Evolutionary conservation across 805 yeast genomes (phyloP).

Genomic region (Pichia deserticola): DNA sequence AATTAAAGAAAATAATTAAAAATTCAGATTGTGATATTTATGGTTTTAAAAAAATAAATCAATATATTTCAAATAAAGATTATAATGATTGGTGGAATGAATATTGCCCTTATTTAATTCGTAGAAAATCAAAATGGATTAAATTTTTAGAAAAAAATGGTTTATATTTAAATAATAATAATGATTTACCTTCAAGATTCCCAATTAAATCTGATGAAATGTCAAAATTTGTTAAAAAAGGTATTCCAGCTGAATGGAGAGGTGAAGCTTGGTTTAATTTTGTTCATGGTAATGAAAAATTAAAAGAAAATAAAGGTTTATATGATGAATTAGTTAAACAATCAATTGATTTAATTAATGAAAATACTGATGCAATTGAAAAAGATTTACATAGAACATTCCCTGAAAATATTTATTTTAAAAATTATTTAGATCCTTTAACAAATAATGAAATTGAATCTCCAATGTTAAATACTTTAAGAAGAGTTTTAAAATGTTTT

Average conservation of each 20-base stretch:
- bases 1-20: constrained; percentile 11
- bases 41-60: constrained; percentile 72
- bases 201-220: constrained; percentile 76
- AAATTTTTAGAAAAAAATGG: constrained; percentile 62
- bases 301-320: constrained; percentile 63
- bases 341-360: constrained; percentile 46
- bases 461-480: constrained; percentile 56
- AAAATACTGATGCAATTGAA: constrained; percentile 83
- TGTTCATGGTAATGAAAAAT: constrained; percentile 63
- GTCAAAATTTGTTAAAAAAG: constrained; percentile 77
- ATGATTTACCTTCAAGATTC: constrained; percentile 50
- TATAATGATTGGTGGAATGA: constrained; percentile 72
- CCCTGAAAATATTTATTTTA: constrained; percentile 85
- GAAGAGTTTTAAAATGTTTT: constrained; percentile 79
- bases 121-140: constrained; percentile 75
- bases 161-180: constrained; percentile 36
- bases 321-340: constrained; percentile 62
- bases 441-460: constrained; percentile 40
- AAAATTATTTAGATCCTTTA: constrained; percentile 24
- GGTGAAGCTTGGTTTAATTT: constrained; percentile 96
- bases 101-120: constrained; percentile 54
- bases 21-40: constrained; percentile 56
- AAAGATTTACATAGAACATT: constrained; percentile 90
- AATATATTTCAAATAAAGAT: constrained; percentile 42
- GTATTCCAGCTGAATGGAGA: constrained; percentile 96